Conservation (phyloP, 2,329 filamentous ascomycete species). For the Pseudogymnoascus sp. region DNA sequence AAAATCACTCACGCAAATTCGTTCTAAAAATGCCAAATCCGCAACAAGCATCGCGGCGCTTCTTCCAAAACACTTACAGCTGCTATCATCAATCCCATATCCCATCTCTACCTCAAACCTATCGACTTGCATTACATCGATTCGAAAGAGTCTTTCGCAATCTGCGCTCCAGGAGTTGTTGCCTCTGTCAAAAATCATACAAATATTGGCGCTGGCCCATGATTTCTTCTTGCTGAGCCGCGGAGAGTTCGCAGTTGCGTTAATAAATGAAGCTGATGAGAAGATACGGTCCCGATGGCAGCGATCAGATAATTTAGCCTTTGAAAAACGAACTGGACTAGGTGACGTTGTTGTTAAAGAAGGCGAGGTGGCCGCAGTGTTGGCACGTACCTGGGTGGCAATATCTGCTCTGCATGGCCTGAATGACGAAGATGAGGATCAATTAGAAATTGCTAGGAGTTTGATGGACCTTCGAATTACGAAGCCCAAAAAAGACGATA, state of each 20-base stretch:
- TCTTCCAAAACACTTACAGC: constrained; percentile 59
- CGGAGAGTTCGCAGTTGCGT: constrained; percentile 82
- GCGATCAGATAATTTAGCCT: constrained; percentile 51
- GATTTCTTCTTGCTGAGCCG: constrained; percentile 82
- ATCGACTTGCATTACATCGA: constrained; percentile 63
- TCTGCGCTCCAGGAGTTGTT: constrained; percentile 77
- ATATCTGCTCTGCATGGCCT: constrained; percentile 67
- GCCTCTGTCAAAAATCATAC: constrained; percentile 67
- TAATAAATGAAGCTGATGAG: constrained; percentile 79
- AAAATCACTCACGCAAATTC: constrained; percentile 77
- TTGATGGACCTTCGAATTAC: constrained; percentile 61
- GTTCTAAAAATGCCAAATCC: constrained; percentile 42
- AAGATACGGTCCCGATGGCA: constrained; percentile 68
- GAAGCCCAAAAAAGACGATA: constrained; percentile 37
- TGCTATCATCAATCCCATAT: constrained; percentile 61
- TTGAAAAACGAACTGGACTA: constrained; percentile 51
- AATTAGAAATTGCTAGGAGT: constrained; percentile 74
- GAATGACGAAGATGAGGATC: constrained; percentile 65
- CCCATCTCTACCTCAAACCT: constrained; percentile 69
- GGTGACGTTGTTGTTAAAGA: constrained; percentile 70
- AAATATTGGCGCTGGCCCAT: constrained; percentile 69
- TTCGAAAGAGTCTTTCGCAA: constrained; percentile 74
- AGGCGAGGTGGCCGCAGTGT: constrained; percentile 70
- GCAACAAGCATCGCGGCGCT: constrained; percentile 34
- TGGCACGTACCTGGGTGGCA: constrained; percentile 71